These are phyloP conservation scores for Xerocomus nothofagi DNA, from an alignment of 1,284 basidiomycete species.

Conservation along the genomic window DNA sequence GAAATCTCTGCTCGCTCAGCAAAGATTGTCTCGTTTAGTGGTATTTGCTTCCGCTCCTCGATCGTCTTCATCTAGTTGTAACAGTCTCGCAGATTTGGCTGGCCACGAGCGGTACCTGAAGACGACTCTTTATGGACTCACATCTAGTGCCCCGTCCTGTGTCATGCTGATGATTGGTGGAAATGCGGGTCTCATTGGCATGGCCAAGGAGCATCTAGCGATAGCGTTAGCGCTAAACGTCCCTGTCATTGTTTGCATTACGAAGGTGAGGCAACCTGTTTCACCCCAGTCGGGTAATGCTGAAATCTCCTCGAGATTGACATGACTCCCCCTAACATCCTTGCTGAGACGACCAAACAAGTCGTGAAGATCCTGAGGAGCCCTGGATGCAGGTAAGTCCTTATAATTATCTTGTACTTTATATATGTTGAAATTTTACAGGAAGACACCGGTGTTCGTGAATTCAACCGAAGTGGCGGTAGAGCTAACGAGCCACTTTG, in stretches of 20 bases:
- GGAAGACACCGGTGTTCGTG: slow-evolving; percentile 78
- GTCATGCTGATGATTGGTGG: slow-evolving; percentile 96
- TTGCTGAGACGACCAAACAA: slow-evolving; percentile 90
- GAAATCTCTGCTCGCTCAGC: slow-evolving; percentile 90
- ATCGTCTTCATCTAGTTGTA: background rate
- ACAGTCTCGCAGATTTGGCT: slow-evolving; percentile 65
- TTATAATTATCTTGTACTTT: background rate
- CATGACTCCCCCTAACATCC: slow-evolving; percentile 93
- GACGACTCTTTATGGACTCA: slow-evolving; percentile 94
- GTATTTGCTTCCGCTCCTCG: slow-evolving; percentile 35
- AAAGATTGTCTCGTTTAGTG: slow-evolving; percentile 95
- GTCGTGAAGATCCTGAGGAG: slow-evolving; percentile 91
- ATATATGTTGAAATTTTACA: slow-evolving; percentile 29
- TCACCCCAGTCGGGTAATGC: background rate
- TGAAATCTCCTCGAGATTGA: slow-evolving; percentile 62
- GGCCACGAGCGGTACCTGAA: slow-evolving; percentile 90
- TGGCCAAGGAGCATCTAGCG: slow-evolving; percentile 97
- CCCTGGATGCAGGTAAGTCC: slow-evolving; percentile 81
- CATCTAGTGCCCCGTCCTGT: slow-evolving; percentile 93
- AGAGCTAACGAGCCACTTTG: slow-evolving; percentile 71
- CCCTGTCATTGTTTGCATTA: slow-evolving; percentile 92
- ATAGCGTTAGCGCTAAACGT: slow-evolving; percentile 93
- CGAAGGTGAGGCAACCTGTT: slow-evolving; percentile 63
- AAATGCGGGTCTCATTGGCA: slow-evolving; percentile 94
- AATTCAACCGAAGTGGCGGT: slow-evolving; percentile 75